Conservation (phyloP, 441 rosid species). For the Euphorbia corollata region DNA sequence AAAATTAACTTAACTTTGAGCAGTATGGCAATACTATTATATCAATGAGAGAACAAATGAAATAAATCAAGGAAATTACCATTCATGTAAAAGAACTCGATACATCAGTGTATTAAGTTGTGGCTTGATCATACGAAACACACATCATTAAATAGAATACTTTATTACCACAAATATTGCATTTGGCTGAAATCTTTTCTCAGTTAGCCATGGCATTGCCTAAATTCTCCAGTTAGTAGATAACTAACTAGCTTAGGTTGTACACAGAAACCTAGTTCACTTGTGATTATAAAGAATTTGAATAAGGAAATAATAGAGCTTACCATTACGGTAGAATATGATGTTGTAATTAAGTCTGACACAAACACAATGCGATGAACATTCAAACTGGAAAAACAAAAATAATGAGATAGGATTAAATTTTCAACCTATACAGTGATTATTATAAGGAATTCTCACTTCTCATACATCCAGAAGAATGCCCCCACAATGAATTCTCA, state of each 20-base stretch:
- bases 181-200: neutral
- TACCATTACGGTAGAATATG: neutral
- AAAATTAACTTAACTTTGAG: neutral
- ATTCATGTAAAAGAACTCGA: neutral
- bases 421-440: neutral
- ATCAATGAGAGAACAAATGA: neutral
- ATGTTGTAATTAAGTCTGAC: neutral
- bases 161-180: neutral
- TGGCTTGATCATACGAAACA: neutral
- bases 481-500: neutral
- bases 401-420: neutral
- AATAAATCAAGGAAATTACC: neutral
- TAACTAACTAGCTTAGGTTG: neutral
- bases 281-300: neutral
- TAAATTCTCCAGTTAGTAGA: neutral
- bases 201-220: neutral
- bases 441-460: neutral
- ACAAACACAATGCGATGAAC: neutral
- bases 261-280: neutral
- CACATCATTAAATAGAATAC: neutral
- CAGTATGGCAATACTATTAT: neutral
- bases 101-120: neutral
- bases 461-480: neutral
- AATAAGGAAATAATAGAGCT: neutral
- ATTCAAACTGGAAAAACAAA: neutral